Evolutionary conservation across 805 yeast genomes (phyloP).

Genomic region (Geotrichum ghanense): DNA sequence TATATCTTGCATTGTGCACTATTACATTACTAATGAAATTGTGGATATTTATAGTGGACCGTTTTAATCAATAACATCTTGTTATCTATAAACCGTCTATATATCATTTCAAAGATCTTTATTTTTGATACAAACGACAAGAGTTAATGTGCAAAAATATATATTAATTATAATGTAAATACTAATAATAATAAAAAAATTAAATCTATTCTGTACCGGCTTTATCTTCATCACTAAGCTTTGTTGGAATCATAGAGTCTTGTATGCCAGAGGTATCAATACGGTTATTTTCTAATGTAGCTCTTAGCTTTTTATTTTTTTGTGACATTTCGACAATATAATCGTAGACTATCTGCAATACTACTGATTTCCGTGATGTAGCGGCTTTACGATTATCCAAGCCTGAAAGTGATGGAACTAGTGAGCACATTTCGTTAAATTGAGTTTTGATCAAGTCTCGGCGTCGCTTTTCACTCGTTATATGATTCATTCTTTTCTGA

Average conservation of each 20-base stretch:
- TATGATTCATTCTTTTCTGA: conserved; percentile 29
- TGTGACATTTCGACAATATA: conserved; percentile 16
- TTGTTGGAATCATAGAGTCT: conserved; percentile 5
- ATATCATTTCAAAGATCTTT: too few relatives aligned
- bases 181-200: not conserved
- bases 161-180: not conserved
- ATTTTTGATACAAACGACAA: too few relatives aligned
- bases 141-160: too few relatives aligned
- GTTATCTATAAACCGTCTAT: too few relatives aligned
- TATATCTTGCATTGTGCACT: too few relatives aligned
- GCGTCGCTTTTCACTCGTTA: conserved; percentile 30
- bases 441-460: conserved; percentile 29
- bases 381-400: conserved; percentile 7
- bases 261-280: conserved; percentile 11
- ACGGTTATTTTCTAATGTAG: conserved; percentile 11
- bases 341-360: conserved; percentile 18
- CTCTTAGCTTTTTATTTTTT: conserved; percentile 19
- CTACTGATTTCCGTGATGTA: conserved; percentile 16
- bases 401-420: conserved; percentile 24
- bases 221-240: not conserved
- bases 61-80: too few relatives aligned
- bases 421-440: conserved; percentile 25
- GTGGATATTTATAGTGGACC: too few relatives aligned
- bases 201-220: not conserved
- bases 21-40: too few relatives aligned